A percentile compares a stretch with the other conserved stretches of the same genome.
Evolutionary conservation across 139 green algal genomes (phyloP).

Genomic region (Chlamydomonas schloesseri): DNA sequence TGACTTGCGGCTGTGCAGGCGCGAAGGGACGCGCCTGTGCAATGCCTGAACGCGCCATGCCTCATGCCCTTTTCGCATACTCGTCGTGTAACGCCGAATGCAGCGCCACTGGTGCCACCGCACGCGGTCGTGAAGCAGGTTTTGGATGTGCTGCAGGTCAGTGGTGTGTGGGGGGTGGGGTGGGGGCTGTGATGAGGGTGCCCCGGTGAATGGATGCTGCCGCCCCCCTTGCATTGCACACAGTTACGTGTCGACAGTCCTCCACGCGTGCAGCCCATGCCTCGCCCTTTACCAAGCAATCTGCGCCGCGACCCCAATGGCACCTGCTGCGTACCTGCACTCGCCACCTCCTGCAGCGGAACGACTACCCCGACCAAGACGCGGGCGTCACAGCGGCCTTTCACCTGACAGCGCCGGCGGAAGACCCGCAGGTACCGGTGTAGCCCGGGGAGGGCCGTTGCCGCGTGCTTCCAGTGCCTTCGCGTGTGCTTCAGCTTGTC

Average conservation of each 20-base stretch:
- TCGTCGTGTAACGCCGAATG: no score
- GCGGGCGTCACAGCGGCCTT: conserved; percentile 64
- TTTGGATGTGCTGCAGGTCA: conserved; percentile 25
- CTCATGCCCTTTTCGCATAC: no score
- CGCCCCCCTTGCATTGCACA: no score
- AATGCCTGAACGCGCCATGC: not conserved
- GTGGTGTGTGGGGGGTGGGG: not conserved
- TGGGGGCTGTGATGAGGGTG: no score
- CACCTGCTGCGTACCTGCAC: not conserved
- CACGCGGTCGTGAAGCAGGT: not conserved
- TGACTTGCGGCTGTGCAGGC: not conserved
- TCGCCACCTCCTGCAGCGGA: conserved; percentile 62
- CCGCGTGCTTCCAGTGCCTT: not conserved
- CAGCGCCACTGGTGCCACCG: conserved; percentile 25
- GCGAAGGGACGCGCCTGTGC: no score
- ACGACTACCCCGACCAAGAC: conserved; percentile 79
- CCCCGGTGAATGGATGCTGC: no score
- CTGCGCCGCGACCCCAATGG: not conserved
- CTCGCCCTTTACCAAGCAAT: no score
- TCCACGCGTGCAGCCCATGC: no score
- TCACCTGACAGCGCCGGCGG: conserved; percentile 51
- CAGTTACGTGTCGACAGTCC: no score
- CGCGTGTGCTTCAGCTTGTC: no score
- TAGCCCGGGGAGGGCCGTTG: not conserved
- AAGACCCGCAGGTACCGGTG: not conserved